Evolutionary conservation across 805 yeast genomes (phyloP).

Genomic region (Candida endomychidarum): DNA sequence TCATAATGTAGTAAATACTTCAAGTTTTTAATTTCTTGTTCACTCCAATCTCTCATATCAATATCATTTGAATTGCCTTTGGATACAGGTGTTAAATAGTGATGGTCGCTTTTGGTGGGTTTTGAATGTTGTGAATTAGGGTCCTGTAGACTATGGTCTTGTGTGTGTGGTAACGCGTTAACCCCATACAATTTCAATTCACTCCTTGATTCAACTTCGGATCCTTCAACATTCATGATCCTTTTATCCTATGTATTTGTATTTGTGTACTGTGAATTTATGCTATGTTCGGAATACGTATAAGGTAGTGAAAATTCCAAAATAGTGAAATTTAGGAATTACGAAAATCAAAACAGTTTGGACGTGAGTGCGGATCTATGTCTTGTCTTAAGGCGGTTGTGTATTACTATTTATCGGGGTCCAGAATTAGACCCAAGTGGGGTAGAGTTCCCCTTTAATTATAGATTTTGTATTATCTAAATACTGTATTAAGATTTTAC

Average conservation of each 20-base stretch:
- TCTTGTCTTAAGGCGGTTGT: no score
- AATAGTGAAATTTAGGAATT: no score
- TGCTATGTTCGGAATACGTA: no score
- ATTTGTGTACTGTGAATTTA: no score
- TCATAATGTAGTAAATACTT: conserved; percentile 14
- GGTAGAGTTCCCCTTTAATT: no score
- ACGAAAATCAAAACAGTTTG: background rate
- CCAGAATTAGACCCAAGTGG: no score
- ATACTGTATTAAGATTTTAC: no score
- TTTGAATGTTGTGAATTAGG: background rate
- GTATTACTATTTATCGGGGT: no score
- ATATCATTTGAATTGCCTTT: conserved; percentile 16
- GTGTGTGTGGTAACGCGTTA: conserved; percentile 5
- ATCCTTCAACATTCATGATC: background rate
- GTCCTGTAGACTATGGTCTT: no score
- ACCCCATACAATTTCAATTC: background rate
- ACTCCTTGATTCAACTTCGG: background rate
- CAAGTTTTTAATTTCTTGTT: conserved; percentile 6
- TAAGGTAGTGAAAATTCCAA: no score
- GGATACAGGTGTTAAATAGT: conserved; percentile 17
- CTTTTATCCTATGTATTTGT: no score
- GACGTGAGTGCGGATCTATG: background rate
- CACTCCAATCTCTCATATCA: conserved; percentile 5
- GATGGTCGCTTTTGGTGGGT: conserved; percentile 4
- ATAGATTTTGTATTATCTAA: no score